These are phyloP conservation scores for Boletus subparvulus DNA, from an alignment of 768 basidiomycete species.

Conservation along the genomic window DNA sequence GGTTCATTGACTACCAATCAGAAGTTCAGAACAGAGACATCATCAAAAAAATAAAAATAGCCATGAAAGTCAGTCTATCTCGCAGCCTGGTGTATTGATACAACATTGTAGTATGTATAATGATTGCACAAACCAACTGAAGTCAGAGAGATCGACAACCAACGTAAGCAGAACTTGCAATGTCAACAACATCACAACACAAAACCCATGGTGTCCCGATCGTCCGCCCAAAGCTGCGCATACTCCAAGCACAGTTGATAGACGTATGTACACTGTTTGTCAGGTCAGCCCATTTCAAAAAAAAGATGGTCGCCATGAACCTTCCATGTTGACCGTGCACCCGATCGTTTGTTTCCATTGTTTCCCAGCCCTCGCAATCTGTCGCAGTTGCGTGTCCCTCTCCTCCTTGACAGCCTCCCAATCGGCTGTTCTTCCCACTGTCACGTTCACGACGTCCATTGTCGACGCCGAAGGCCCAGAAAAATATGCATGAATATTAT, in stretches of 20 bases:
- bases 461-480: constrained; percentile 73
- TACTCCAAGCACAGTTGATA: constrained; percentile 89
- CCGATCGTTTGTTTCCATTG: constrained; percentile 88
- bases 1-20: no score
- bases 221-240: constrained; percentile 80
- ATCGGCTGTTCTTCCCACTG: constrained; percentile 31
- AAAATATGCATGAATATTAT: constrained; percentile 93
- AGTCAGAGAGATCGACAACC: no score
- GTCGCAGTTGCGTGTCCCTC: constrained; percentile 69
- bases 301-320: constrained; percentile 40
- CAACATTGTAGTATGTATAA: no score
- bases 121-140: no score
- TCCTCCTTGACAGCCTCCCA: constrained; percentile 41
- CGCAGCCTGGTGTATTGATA: no score
- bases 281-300: background rate
- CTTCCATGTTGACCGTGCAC: constrained; percentile 88
- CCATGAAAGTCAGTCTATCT: no score
- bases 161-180: background rate
- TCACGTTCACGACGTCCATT: constrained; percentile 52
- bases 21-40: no score
- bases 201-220: constrained; percentile 68
- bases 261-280: constrained; percentile 69
- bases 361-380: constrained; percentile 90
- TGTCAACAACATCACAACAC: constrained; percentile 14
- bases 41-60: no score